Conservation (phyloP, 805 yeast species). For the Yamadazyma sp. region DNA sequence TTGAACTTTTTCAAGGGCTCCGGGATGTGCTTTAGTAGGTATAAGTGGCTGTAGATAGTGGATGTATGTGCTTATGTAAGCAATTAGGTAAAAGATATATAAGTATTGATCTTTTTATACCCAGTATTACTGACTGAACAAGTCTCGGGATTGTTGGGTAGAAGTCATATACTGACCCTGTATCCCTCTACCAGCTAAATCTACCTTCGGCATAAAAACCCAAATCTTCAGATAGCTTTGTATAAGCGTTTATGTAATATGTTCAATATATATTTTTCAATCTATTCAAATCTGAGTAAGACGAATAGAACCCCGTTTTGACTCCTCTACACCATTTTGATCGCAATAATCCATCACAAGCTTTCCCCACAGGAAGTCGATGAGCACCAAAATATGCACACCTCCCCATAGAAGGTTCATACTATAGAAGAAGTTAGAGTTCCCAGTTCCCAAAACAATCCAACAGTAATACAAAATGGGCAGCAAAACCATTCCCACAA, state of each 20-base stretch:
- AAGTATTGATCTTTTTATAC: too few relatives aligned
- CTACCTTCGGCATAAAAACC: too few relatives aligned
- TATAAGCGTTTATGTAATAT: background rate
- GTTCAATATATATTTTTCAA: background rate
- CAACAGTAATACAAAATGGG: slow-evolving; percentile 93
- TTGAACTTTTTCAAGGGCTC: too few relatives aligned
- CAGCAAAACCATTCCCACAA: slow-evolving; percentile 58
- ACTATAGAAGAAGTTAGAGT: slow-evolving; percentile 94
- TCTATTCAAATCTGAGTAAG: slow-evolving; percentile 10
- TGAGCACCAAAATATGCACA: slow-evolving; percentile 63
- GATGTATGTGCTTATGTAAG: slow-evolving; percentile 2
- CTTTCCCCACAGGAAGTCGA: slow-evolving; percentile 83
- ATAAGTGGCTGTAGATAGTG: background rate
- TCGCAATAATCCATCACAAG: slow-evolving; percentile 60
- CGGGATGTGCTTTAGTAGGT: background rate
- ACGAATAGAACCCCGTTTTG: slow-evolving; percentile 12
- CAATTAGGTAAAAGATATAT: too few relatives aligned
- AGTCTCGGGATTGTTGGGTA: too few relatives aligned
- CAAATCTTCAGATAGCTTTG: too few relatives aligned
- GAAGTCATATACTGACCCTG: too few relatives aligned
- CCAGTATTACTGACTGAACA: too few relatives aligned
- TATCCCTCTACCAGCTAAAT: too few relatives aligned
- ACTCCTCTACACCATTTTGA: slow-evolving; percentile 35
- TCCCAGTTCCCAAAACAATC: slow-evolving; percentile 93
- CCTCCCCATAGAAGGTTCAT: slow-evolving; percentile 78